A percentile compares a stretch with the other conserved stretches of the same genome.
These are phyloP conservation scores for Lycium barbarum DNA, from an alignment of 257 asterid genomes.

Conservation along the genomic window DNA sequence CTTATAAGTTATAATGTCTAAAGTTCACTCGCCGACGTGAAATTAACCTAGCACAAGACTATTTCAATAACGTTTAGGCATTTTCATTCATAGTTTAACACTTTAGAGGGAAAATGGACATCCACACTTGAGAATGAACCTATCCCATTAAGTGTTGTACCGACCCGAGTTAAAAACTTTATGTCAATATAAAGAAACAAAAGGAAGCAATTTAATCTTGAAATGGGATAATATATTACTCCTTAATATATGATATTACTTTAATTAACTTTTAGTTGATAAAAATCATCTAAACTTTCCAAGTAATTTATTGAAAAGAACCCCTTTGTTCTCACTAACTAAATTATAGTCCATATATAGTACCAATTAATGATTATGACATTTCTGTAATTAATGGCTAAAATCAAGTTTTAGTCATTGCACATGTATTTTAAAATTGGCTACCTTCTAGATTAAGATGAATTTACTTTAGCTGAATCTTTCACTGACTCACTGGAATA, in stretches of 20 bases:
- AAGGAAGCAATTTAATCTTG: background rate
- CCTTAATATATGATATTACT: background rate
- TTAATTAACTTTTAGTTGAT: background rate
- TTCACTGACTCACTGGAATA: background rate
- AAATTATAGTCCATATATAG: constrained; percentile 17
- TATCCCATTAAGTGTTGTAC: no score
- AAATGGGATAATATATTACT: background rate
- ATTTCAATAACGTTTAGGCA: no score
- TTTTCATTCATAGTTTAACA: no score
- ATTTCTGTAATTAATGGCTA: background rate
- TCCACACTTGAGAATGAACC: no score
- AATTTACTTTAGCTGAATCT: background rate
- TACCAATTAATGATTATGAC: background rate
- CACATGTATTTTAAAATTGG: background rate
- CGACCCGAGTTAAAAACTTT: no score
- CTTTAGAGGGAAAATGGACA: no score
- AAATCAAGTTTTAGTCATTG: background rate
- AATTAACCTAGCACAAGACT: no score
- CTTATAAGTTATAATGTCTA: no score
- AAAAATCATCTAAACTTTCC: background rate
- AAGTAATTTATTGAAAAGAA: no score
- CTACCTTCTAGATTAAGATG: background rate
- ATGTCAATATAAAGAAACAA: background rate
- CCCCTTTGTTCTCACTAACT: background rate
- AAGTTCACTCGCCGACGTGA: no score